phyloP scores from a whole-genome alignment of 2,329 filamentous ascomycete species.

The Colletotrichum somersetense region DNA sequence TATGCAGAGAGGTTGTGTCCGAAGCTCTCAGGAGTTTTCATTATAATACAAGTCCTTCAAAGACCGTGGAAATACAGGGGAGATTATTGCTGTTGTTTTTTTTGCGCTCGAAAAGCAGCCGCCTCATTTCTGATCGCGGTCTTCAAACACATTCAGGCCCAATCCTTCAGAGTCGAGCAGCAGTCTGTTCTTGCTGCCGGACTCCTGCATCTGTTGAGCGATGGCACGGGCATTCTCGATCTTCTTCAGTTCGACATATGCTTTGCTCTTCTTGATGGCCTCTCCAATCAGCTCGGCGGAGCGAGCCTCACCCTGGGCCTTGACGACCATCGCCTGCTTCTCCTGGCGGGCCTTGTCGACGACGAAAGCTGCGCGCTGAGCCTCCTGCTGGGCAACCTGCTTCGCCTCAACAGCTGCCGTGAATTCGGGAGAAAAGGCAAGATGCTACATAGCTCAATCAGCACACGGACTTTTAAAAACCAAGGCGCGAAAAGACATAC shows the following conservation, averaged over 20 bases:
- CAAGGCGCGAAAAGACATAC: conserved; percentile 62
- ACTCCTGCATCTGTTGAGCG: conserved; percentile 88
- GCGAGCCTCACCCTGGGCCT: conserved; percentile 98
- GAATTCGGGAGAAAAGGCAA: conserved; percentile 80
- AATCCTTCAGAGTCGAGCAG: conserved; percentile 92
- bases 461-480: conserved; percentile 20
- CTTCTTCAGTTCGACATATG: conserved; percentile 96
- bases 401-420: conserved; percentile 80
- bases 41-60: conserved; percentile 38
- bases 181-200: conserved; percentile 89
- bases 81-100: conserved; percentile 53
- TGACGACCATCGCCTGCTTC: conserved; percentile 99
- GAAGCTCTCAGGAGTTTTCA: conserved; percentile 36
- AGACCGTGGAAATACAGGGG: conserved; percentile 57
- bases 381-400: conserved; percentile 88
- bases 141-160: conserved; percentile 85
- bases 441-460: conserved; percentile 64
- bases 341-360: conserved; percentile 99
- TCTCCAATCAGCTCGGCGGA: conserved; percentile 98
- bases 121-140: conserved; percentile 61
- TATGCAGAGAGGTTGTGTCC: conserved; percentile 6
- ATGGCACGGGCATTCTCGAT: conserved; percentile 96
- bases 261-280: conserved; percentile 98
- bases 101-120: conserved; percentile 27
- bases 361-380: conserved; percentile 95